A percentile compares a stretch with the other conserved stretches of the same genome.
These are phyloP conservation scores for Phytophthora fragariaefolia DNA, from an alignment of 352 stramenopile species.

Conservation along the genomic window DNA sequence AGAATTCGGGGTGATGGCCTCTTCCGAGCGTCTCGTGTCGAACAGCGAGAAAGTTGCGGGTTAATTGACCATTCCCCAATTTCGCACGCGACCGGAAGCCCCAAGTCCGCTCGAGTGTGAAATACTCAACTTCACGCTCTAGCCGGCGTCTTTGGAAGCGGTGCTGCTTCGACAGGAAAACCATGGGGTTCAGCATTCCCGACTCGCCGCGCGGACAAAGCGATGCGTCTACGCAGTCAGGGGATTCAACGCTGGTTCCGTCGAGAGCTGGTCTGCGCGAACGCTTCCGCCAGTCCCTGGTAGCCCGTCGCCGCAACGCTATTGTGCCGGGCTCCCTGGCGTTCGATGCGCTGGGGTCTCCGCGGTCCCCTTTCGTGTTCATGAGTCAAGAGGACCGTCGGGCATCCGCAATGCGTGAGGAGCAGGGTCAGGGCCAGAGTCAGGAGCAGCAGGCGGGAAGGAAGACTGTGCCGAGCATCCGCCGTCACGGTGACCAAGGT, in stretches of 20 bases:
- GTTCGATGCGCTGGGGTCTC: constrained; percentile 51
- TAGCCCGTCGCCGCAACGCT: constrained; percentile 58
- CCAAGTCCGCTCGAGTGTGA: constrained; percentile 17
- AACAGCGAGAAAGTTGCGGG: neutral
- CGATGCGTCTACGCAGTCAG: constrained; percentile 24
- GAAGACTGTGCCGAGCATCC: constrained; percentile 9
- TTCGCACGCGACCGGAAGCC: constrained; percentile 23
- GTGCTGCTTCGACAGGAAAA: constrained; percentile 1
- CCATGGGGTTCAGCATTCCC: constrained; percentile 77
- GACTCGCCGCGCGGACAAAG: constrained; percentile 44
- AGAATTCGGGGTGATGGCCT: neutral
- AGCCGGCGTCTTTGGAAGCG: constrained; percentile 12
- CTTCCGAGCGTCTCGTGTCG: constrained; percentile 9
- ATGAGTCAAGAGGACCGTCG: constrained; percentile 40
- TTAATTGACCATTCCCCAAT: constrained; percentile 25
- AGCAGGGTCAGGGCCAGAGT: constrained; percentile 23
- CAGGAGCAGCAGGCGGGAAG: constrained; percentile 7
- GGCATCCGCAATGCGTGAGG: constrained; percentile 42
- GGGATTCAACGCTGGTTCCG: constrained; percentile 2
- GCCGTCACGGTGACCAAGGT: constrained; percentile 22
- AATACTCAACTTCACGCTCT: constrained; percentile 31
- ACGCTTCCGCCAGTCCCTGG: constrained; percentile 33
- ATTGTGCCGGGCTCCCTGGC: constrained; percentile 54
- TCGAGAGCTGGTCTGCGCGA: constrained; percentile 20
- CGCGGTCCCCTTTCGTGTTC: constrained; percentile 49